phyloP scores from a whole-genome alignment of 2,329 filamentous ascomycete species.

The Amauroascus niger region DNA sequence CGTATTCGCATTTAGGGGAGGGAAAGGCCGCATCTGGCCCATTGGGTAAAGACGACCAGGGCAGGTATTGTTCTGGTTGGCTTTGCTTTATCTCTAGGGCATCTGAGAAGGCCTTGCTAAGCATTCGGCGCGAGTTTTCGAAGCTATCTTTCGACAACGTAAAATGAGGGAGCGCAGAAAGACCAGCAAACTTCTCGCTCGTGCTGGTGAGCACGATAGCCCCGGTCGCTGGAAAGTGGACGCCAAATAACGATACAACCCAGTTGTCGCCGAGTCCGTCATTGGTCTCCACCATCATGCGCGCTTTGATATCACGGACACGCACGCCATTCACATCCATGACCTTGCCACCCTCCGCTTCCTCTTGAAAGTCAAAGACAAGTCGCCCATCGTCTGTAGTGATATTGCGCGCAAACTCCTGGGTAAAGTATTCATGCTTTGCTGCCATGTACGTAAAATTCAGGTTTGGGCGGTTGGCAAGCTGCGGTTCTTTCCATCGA shows the following conservation, averaged over 20 bases:
- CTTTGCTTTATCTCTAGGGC: conserved; percentile 56
- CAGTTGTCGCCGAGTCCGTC: conserved; percentile 61
- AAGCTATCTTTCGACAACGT: conserved; percentile 50
- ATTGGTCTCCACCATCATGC: conserved; percentile 62
- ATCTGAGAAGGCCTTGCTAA: conserved; percentile 62
- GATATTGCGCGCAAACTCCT: conserved; percentile 67
- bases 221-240: conserved; percentile 77
- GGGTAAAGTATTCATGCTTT: conserved; percentile 55
- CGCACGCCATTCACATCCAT: conserved; percentile 39
- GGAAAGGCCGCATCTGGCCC: conserved; percentile 43
- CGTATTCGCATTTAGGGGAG: conserved; percentile 73
- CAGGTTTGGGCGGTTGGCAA: conserved; percentile 39
- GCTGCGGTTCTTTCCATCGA: conserved; percentile 42
- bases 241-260: conserved; percentile 70
- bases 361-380: conserved; percentile 56
- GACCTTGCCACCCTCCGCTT: conserved; percentile 35
- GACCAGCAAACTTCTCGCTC: conserved; percentile 86
- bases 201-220: conserved; percentile 74
- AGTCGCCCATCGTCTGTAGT: conserved; percentile 63
- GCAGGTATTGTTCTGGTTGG: conserved; percentile 48
- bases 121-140: conserved; percentile 50
- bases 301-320: conserved; percentile 59
- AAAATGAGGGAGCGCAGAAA: conserved; percentile 81
- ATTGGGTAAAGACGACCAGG: conserved; percentile 65
- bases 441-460: conserved; percentile 59